Evolutionary conservation across 192 early-diverging fungal species (phyloP).

Genomic region (Phlyctochytrium planicorne): DNA sequence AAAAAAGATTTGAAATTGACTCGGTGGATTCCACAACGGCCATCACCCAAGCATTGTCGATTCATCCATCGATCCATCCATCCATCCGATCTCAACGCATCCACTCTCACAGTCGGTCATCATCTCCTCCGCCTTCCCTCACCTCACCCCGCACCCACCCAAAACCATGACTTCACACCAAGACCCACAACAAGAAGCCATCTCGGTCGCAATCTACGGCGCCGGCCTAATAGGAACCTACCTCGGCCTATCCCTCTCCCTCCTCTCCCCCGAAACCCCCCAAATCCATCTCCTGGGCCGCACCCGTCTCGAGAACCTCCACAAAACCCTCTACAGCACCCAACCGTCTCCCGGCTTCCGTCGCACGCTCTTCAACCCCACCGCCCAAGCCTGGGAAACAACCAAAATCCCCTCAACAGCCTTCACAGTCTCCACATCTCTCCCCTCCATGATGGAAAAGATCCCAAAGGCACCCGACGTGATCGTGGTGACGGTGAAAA

Average conservation of each 20-base stretch:
- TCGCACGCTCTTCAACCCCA: background rate
- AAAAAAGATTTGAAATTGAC: too few species aligned
- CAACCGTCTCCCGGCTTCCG: background rate
- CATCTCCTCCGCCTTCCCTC: too few species aligned
- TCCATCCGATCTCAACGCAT: too few species aligned
- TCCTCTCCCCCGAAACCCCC: slow-evolving; percentile 4
- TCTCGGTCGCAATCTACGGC: slow-evolving; percentile 29
- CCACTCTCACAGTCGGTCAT: too few species aligned
- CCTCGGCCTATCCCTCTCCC: slow-evolving; percentile 20
- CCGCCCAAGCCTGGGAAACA: background rate
- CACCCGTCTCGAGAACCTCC: background rate
- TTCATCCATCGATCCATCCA: too few species aligned
- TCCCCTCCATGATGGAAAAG: background rate
- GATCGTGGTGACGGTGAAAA: slow-evolving; percentile 31
- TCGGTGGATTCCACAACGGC: too few species aligned
- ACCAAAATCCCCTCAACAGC: background rate
- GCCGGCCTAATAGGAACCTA: slow-evolving; percentile 41
- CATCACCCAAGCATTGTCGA: too few species aligned
- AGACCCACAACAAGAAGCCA: too few species aligned
- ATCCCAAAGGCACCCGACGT: background rate
- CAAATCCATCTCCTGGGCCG: slow-evolving; percentile 9
- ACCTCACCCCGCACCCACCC: too few species aligned
- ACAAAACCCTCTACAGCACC: background rate
- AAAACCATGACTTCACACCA: too few species aligned
- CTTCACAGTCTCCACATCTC: background rate